Evolutionary conservation across 768 basidiomycete species (phyloP).

Genomic region (Inosperma sp.): DNA sequence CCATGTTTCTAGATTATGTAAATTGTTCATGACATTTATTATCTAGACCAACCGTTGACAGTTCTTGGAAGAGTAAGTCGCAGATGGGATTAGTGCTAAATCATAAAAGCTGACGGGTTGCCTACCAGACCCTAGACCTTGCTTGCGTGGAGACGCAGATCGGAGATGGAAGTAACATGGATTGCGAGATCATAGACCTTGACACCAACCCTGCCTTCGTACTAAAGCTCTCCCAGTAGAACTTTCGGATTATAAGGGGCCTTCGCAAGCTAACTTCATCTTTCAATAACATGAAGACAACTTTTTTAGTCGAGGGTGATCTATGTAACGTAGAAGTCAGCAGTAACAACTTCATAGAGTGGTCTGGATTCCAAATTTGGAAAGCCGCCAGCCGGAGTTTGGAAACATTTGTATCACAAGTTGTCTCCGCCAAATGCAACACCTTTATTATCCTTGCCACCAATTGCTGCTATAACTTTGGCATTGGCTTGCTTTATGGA

Average conservation of each 20-base stretch:
- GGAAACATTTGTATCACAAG: constrained; percentile 30
- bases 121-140: constrained; percentile 62
- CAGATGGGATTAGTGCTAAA: constrained; percentile 1
- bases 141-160: constrained; percentile 93
- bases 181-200: constrained; percentile 81
- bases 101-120: constrained; percentile 18
- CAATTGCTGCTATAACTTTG: constrained; percentile 20
- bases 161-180: constrained; percentile 66
- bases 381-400: constrained; percentile 41
- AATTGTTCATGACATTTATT: constrained; percentile 11
- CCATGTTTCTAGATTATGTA: neutral
- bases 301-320: too few relatives aligned
- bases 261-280: too few relatives aligned
- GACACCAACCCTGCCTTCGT: constrained; percentile 30
- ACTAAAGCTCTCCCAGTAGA: constrained; percentile 30
- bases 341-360: neutral
- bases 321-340: neutral
- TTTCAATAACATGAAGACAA: too few relatives aligned
- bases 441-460: constrained; percentile 17
- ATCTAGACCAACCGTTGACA: constrained; percentile 92
- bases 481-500: constrained; percentile 37
- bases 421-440: constrained; percentile 14
- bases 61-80: constrained; percentile 61
- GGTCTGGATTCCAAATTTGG: constrained; percentile 30
- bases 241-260: neutral